phyloP scores from a whole-genome alignment of 2,329 filamentous ascomycete species.

The Didymella exigua region DNA sequence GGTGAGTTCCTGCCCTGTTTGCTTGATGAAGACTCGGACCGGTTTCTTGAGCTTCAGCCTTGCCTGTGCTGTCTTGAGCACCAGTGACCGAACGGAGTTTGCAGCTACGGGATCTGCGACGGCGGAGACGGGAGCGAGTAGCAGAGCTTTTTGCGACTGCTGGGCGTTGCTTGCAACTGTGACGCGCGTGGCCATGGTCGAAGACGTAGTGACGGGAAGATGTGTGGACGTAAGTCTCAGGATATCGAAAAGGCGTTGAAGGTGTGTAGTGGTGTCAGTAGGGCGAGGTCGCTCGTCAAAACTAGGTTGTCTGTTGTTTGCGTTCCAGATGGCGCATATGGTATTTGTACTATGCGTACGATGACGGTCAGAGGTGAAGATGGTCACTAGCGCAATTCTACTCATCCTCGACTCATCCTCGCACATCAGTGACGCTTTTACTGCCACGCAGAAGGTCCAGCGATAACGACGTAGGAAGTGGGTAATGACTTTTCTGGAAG shows the following conservation, averaged over 20 bases:
- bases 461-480: no score
- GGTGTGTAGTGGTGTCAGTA: background rate
- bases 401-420: slow-evolving; percentile 14
- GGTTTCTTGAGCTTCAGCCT: slow-evolving; percentile 43
- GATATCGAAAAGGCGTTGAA: background rate
- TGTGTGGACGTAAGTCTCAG: background rate
- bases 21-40: slow-evolving; percentile 32
- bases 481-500: no score
- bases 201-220: background rate
- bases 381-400: slow-evolving; percentile 7
- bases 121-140: slow-evolving; percentile 32
- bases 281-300: background rate
- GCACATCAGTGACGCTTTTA: slow-evolving; percentile 4
- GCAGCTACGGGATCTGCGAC: slow-evolving; percentile 22
- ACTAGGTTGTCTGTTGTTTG: background rate
- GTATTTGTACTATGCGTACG: slow-evolving; percentile 13
- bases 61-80: slow-evolving; percentile 38
- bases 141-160: slow-evolving; percentile 35
- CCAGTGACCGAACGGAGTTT: slow-evolving; percentile 28
- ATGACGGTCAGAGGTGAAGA: background rate
- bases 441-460: background rate
- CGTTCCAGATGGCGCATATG: background rate
- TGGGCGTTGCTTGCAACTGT: slow-evolving; percentile 42
- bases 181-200: slow-evolving; percentile 29
- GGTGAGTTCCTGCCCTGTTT: slow-evolving; percentile 36